Evolutionary conservation across 1,284 basidiomycete species (phyloP), one percentile per base, ranked within the genome.

Genomic region (Schizophyllum amplum): DNA sequence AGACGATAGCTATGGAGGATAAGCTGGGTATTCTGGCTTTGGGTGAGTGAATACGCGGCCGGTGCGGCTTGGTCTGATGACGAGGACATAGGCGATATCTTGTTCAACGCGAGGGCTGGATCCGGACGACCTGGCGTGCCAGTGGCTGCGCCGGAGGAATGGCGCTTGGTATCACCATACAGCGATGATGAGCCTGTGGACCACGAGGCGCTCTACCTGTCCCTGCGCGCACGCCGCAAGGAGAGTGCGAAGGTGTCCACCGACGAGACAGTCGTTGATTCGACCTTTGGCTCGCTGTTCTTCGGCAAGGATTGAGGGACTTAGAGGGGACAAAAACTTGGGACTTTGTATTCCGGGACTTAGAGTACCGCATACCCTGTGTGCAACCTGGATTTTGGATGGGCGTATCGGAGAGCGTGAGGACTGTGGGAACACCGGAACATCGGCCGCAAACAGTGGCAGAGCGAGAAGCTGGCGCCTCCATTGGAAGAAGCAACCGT

Each of bases 11-110:
- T 60, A 66, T 65, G 25, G 79, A 80, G 62, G 78, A 80, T 65
- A 77, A 79, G 68, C 61, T 78, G 57, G 79, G 79, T 33, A 69
- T 79, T 46, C 65, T 81, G 57, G 70, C 72, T 54, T 63, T 80
- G 24, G 68, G 77, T 80, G 58, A 57, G 67, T 63, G 27, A 33
- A 13, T 6, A 33, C 27, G 27, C 27, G 27, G 27, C 6, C 5
- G 6, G 6, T 6, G 6, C 27, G 27, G 13, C 27, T 6, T 33
- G 5, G 6, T 46, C 47, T 33, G 42, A 49, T 26, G 49, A 60
- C 27, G n/a, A 15, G 47, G 13, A 4, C 17, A 23, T 33, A 33
- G 48, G 51, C 15, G 46, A 33, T 22, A 33, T 55, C 47, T n/a
- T 57, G 24, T 56, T 55, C 53, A 47, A 51, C 27, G 26, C 21